phyloP scores from a whole-genome alignment of 139 green algal genomes.

The Picochlorum costavermella region DNA sequence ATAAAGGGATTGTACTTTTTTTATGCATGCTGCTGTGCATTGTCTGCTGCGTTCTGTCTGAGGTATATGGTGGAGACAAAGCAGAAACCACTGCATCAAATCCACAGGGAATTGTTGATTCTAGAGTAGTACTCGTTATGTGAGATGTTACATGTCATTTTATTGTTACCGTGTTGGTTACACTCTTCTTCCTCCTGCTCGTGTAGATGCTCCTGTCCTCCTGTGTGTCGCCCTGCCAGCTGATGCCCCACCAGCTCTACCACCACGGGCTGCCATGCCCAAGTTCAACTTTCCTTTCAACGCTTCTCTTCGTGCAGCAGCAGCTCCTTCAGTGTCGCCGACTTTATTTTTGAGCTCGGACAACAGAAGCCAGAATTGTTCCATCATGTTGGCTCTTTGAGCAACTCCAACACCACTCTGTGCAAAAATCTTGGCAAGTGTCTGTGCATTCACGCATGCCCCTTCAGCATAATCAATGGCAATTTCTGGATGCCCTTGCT shows the following conservation, averaged over 20 bases:
- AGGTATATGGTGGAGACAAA: constrained; percentile 52
- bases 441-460: constrained; percentile 27
- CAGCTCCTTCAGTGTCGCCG: constrained; percentile 23
- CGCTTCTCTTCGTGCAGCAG: constrained; percentile 12
- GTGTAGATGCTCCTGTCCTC: constrained; percentile 3
- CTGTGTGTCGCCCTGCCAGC: neutral
- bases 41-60: constrained; percentile 27
- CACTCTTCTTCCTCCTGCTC: constrained; percentile 9
- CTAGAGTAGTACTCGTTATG: neutral
- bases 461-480: constrained; percentile 29
- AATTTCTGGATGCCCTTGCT: constrained; percentile 15
- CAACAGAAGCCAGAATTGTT: constrained; percentile 27
- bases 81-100: constrained; percentile 9
- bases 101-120: constrained; percentile 9
- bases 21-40: constrained; percentile 37
- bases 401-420: neutral
- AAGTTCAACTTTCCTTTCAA: constrained; percentile 8
- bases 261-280: neutral
- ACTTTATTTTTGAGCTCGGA: constrained; percentile 24
- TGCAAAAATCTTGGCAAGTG: neutral
- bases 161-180: constrained; percentile 2
- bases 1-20: constrained; percentile 41
- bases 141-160: neutral
- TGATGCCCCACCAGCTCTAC: neutral
- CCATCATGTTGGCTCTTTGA: constrained; percentile 15